Percentiles rank a stretch among this genome's conserved stretches.
Evolutionary conservation across 1,284 basidiomycete genomes (phyloP).

Genomic region (Xerocomus minutiporus): DNA sequence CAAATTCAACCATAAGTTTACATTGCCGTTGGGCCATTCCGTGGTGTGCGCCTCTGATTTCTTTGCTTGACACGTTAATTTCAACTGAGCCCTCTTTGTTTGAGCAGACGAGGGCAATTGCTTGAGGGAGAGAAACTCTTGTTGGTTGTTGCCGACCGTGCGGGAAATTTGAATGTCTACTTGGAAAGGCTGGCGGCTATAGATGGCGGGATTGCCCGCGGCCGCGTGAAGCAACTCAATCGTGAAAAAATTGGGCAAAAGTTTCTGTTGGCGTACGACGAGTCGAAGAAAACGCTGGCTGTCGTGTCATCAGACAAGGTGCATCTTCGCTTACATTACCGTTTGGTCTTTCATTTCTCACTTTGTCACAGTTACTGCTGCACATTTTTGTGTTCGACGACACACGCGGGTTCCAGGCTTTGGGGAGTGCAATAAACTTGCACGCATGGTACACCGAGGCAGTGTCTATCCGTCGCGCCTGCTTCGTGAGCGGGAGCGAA

Average conservation of each 20-base stretch:
- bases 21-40: constrained; percentile 30
- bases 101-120: constrained; percentile 34
- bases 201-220: constrained; percentile 28
- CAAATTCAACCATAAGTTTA: constrained; percentile 30
- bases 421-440: constrained; percentile 41
- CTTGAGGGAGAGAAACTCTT: constrained; percentile 40
- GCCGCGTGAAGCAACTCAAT: constrained; percentile 34
- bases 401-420: constrained; percentile 28
- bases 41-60: constrained; percentile 33
- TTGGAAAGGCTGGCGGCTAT: constrained; percentile 36
- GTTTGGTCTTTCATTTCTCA: background rate
- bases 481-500: constrained; percentile 40
- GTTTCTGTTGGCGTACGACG: constrained; percentile 46
- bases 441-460: constrained; percentile 39
- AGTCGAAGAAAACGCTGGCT: constrained; percentile 43
- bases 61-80: background rate
- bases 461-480: constrained; percentile 31
- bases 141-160: constrained; percentile 37
- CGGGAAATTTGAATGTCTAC: constrained; percentile 36
- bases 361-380: constrained; percentile 31
- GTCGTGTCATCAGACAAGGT: constrained; percentile 43
- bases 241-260: constrained; percentile 44
- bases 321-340: background rate
- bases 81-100: background rate
- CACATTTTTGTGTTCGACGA: constrained; percentile 48